These are phyloP conservation scores for Aspergillus awamori DNA, from an alignment of 2,329 filamentous ascomycete genomes.

Conservation along the genomic window DNA sequence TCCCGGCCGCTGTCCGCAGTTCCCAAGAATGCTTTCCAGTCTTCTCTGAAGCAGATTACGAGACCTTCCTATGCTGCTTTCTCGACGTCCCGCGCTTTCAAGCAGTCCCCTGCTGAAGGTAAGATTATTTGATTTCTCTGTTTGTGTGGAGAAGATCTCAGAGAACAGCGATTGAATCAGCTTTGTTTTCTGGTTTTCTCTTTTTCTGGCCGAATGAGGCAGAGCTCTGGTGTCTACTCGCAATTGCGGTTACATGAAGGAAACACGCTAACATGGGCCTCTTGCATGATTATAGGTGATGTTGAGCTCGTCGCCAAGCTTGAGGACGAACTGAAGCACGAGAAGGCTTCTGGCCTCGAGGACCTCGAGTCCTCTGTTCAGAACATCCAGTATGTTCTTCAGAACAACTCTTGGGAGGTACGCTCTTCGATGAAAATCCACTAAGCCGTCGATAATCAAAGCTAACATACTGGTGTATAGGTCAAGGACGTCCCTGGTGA, in stretches of 20 bases:
- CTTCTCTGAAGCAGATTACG: slow-evolving; percentile 50
- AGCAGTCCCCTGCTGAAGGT: slow-evolving; percentile 52
- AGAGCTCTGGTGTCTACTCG: background rate
- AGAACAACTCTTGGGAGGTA: slow-evolving; percentile 82
- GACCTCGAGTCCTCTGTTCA: slow-evolving; percentile 76
- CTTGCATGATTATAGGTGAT: slow-evolving; percentile 55
- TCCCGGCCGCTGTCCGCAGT: slow-evolving; percentile 52
- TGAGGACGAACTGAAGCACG: slow-evolving; percentile 78
- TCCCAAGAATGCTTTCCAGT: slow-evolving; percentile 55
- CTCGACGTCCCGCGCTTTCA: slow-evolving; percentile 48
- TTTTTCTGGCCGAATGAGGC: background rate
- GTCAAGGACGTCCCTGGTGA: slow-evolving; percentile 77
- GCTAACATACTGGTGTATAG: slow-evolving; percentile 31
- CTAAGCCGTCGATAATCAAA: background rate
- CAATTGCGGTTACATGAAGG: background rate
- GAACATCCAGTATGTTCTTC: slow-evolving; percentile 88
- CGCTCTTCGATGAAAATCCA: slow-evolving; percentile 4
- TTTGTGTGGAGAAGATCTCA: background rate
- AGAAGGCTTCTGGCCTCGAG: slow-evolving; percentile 76
- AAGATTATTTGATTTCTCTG: slow-evolving; percentile 19
- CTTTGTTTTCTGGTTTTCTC: background rate
- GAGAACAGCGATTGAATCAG: background rate
- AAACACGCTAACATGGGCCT: slow-evolving; percentile 1
- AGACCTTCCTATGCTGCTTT: slow-evolving; percentile 50
- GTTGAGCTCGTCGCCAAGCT: slow-evolving; percentile 85